Conservation (phyloP, 768 basidiomycete genomes). For the Candolleomyces eurysporus region DNA sequence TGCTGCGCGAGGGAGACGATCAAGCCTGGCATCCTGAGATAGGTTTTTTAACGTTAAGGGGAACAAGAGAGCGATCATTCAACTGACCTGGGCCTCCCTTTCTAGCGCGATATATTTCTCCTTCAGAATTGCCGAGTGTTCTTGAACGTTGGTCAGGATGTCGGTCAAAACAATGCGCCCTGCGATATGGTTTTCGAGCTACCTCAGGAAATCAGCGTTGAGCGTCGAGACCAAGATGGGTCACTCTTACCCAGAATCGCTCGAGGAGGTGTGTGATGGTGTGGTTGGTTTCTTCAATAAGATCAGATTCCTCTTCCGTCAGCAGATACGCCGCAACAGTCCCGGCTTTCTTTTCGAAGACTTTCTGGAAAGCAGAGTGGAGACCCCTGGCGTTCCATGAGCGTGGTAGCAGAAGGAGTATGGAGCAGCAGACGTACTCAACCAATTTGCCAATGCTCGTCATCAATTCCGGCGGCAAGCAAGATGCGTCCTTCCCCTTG, state of each 20-base stretch:
- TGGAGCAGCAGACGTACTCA: not conserved
- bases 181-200: not conserved
- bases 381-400: not conserved
- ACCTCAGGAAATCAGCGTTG: not conserved
- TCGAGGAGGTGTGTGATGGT: not conserved
- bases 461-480: not conserved
- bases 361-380: not conserved
- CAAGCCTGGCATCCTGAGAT: not conserved
- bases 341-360: not conserved
- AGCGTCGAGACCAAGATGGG: not conserved
- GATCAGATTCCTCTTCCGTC: not conserved
- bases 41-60: not conserved
- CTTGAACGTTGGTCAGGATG: not conserved
- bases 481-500: not conserved
- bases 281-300: not conserved
- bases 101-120: not conserved
- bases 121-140: not conserved
- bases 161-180: not conserved
- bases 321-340: not conserved
- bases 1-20: conserved; percentile 6
- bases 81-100: not conserved
- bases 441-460: not conserved
- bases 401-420: not conserved
- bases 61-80: not conserved
- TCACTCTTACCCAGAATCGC: not conserved